A percentile compares a stretch with the other conserved stretches of the same genome.
phyloP scores from a whole-genome alignment of 2,329 filamentous ascomycete species.

The Trichoderma aggressivum region DNA sequence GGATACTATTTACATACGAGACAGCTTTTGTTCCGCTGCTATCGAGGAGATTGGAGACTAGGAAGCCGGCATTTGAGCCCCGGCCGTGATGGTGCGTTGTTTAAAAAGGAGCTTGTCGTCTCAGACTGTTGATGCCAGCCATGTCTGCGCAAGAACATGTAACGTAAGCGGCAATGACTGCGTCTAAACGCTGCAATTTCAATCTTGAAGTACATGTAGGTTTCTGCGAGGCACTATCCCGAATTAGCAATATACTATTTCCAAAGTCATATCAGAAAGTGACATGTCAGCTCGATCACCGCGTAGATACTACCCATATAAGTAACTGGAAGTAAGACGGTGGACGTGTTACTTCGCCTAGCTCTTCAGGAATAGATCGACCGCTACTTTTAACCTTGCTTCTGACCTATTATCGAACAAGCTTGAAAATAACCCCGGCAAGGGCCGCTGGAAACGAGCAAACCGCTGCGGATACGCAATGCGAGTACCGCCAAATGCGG shows the following conservation, averaged over 20 bases:
- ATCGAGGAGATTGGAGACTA: neutral
- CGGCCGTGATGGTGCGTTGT: neutral
- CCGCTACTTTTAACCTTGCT: neutral
- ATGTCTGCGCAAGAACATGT: too few species aligned
- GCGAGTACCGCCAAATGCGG: neutral
- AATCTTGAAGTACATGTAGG: neutral
- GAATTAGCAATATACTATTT: neutral
- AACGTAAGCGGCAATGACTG: neutral
- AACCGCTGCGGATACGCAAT: neutral
- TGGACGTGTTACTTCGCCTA: neutral
- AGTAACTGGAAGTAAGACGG: neutral
- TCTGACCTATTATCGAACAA: neutral
- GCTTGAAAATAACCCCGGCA: neutral
- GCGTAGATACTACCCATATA: neutral
- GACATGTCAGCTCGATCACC: neutral
- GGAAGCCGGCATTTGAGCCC: neutral
- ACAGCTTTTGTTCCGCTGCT: neutral
- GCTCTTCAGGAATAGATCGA: neutral
- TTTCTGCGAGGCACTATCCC: neutral
- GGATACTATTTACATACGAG: neutral
- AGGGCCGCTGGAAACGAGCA: neutral
- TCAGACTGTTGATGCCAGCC: neutral
- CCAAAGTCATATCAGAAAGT: neutral
- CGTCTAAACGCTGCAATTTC: neutral
- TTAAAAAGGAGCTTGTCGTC: neutral